phyloP scores from a whole-genome alignment of 2,329 filamentous ascomycete genomes.

The Colletotrichum navitas region DNA sequence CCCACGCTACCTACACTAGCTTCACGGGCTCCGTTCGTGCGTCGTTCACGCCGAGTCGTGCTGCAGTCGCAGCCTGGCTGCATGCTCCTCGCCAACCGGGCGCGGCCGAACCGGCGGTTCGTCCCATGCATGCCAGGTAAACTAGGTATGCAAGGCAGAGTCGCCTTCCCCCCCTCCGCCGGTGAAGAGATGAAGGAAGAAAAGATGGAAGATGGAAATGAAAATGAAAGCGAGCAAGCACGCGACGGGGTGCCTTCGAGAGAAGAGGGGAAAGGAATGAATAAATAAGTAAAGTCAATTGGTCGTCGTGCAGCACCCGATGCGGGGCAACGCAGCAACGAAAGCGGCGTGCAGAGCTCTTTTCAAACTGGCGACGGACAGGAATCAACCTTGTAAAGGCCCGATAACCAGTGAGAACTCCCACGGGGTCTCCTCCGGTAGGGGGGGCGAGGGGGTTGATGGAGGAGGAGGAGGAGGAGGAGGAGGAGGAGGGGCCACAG shows the following conservation, averaged over 20 bases:
- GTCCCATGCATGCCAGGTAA: background rate
- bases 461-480: background rate
- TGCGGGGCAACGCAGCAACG: background rate
- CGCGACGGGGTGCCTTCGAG: background rate
- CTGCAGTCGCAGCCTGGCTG: constrained; percentile 18
- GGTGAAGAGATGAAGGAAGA: background rate
- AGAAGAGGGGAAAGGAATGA: background rate
- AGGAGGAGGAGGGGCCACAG: background rate
- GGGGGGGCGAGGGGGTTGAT: too few relatives aligned
- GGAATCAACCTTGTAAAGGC: constrained; percentile 28
- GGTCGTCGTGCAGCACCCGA: background rate
- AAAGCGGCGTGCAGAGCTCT: constrained; percentile 9
- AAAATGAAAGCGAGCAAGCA: background rate
- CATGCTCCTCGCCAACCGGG: constrained; percentile 2
- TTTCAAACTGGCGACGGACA: background rate
- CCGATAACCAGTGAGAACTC: constrained; percentile 22
- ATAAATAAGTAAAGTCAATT: constrained; percentile 14
- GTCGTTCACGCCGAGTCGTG: background rate
- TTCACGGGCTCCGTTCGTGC: background rate
- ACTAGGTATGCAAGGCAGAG: constrained; percentile 4
- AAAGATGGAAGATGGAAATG: background rate
- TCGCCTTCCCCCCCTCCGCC: constrained; percentile 11
- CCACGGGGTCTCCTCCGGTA: constrained; percentile 5
- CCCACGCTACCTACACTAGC: background rate
- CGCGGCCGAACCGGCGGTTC: background rate